These are phyloP conservation scores for Scenedesmus sp. DNA, from an alignment of 163 green algal genomes.

Conservation along the genomic window DNA sequence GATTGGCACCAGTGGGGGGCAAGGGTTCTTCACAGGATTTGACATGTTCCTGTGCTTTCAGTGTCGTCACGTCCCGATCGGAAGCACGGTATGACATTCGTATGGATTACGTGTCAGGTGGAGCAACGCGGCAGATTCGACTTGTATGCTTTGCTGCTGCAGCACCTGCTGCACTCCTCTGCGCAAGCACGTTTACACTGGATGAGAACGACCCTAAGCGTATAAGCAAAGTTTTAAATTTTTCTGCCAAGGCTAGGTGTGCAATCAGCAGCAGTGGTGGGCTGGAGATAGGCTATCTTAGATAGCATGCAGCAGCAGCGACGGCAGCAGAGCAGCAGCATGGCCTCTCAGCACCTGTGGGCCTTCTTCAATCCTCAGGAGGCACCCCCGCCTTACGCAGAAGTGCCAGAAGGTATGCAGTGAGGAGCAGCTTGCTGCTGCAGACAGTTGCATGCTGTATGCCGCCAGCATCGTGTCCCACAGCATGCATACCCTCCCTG, in stretches of 20 bases:
- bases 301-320: neutral
- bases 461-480: too few species aligned
- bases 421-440: neutral
- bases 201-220: neutral
- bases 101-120: too few species aligned
- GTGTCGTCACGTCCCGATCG: neutral
- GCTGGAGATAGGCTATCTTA: neutral
- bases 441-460: neutral
- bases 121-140: too few species aligned
- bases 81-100: too few species aligned
- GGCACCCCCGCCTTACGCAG: conserved; percentile 55
- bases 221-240: neutral
- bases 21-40: neutral
- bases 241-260: neutral
- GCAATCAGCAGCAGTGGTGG: neutral
- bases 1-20: neutral
- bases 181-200: neutral
- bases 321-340: neutral
- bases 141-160: neutral
- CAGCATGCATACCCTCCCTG: too few species aligned
- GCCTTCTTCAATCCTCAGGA: conserved; percentile 63
- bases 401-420: conserved; percentile 37
- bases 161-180: neutral
- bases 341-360: conserved; percentile 74
- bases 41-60: neutral